Evolutionary conservation across 345 rosid genomes (phyloP).

Genomic region (Syzygium aqueum): DNA sequence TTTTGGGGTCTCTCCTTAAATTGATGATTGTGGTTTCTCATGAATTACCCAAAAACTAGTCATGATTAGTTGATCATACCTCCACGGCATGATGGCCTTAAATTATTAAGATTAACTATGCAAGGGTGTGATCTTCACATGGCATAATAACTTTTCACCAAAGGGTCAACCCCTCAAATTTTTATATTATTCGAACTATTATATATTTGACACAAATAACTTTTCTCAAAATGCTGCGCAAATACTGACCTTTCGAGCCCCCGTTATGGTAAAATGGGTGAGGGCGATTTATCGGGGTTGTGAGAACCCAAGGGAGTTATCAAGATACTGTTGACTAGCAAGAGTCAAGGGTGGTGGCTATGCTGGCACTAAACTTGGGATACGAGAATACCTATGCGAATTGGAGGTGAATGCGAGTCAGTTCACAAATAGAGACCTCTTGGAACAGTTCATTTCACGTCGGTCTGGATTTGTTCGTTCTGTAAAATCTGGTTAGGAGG

Average conservation of each 20-base stretch:
- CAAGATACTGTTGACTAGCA: not conserved
- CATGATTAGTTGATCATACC: not conserved
- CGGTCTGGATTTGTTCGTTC: rapidly evolving
- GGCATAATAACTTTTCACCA: not conserved
- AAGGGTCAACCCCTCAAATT: not conserved
- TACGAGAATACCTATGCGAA: not conserved
- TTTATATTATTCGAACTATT: too few species aligned
- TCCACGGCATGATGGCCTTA: too few species aligned
- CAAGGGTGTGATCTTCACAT: too few species aligned
- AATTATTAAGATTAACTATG: too few species aligned
- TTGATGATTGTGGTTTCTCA: not conserved
- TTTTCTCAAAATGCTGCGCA: not conserved
- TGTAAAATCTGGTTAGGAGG: not conserved
- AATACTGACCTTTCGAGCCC: not conserved
- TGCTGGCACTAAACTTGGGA: not conserved
- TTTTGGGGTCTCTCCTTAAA: not conserved
- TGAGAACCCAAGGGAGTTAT: not conserved
- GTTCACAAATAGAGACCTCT: too few species aligned
- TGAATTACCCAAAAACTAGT: not conserved
- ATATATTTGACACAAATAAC: not conserved
- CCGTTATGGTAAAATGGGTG: not conserved
- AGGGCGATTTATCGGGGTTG: not conserved
- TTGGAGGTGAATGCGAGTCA: too few species aligned
- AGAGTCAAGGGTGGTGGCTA: not conserved
- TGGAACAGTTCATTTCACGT: not conserved